phyloP scores from a whole-genome alignment of 495 filamentous ascomycete genomes.

The Rhizodiscina lignyota region DNA sequence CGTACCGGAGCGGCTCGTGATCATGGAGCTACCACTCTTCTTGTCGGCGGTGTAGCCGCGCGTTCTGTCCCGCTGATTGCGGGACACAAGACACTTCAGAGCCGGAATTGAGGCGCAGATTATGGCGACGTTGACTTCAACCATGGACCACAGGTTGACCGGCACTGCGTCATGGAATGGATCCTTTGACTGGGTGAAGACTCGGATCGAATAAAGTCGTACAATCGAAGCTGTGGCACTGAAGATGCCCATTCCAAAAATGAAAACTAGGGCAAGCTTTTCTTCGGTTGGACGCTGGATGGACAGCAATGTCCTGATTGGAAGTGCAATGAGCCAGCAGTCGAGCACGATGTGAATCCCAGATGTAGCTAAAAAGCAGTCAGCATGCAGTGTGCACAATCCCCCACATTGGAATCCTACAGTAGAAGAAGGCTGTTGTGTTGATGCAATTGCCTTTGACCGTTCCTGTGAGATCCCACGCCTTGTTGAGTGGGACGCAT shows the following conservation, averaged over 20 bases:
- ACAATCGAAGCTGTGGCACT: constrained; percentile 25
- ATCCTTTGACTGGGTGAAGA: constrained; percentile 11
- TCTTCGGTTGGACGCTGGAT: constrained; percentile 28
- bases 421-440: constrained; percentile 32
- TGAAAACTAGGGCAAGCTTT: constrained; percentile 27
- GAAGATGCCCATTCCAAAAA: constrained; percentile 34
- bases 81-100: constrained; percentile 19
- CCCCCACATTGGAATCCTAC: constrained; percentile 12
- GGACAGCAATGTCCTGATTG: constrained; percentile 26
- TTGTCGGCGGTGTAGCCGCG: too few species aligned
- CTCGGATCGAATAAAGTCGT: constrained; percentile 26
- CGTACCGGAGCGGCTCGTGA: too few species aligned
- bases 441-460: constrained; percentile 28
- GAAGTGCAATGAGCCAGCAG: constrained; percentile 33
- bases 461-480: constrained; percentile 27
- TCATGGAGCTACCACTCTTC: too few species aligned
- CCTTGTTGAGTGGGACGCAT: constrained; percentile 26
- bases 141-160: constrained; percentile 29
- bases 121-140: constrained; percentile 31
- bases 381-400: background rate
- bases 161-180: constrained; percentile 20
- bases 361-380: constrained; percentile 22
- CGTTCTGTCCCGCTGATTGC: constrained; percentile 23
- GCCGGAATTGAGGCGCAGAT: constrained; percentile 28
- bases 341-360: constrained; percentile 34